Evolutionary conservation across 208 protist genomes (phyloP), one percentile per base, ranked within the genome.

Genomic region (Wallacemonas sp.): DNA sequence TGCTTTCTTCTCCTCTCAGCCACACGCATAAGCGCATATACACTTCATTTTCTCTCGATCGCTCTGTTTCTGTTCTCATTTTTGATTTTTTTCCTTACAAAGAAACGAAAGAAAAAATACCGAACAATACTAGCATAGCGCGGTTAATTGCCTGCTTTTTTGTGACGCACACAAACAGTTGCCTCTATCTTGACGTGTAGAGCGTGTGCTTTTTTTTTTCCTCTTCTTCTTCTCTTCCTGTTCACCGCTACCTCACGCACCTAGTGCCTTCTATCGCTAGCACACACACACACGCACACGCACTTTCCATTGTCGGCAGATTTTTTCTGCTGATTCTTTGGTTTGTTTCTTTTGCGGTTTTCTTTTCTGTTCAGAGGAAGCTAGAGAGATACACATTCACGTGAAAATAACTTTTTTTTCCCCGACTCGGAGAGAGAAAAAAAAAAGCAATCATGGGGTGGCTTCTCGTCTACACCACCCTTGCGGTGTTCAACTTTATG

Each of bases 401-500:
- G n/a, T n/a, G n/a, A n/a, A n/a, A n/a, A n/a, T n/a, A n/a, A n/a
- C n/a, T n/a, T n/a, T n/a, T n/a, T n/a, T n/a, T n/a, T n/a, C n/a
- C n/a, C n/a, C n/a, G 41, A 28, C 24, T 53, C 21, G 9, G 53
- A 65, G 27, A 2, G 54, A 31, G 31, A 56, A 58, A 28, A 26
- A 9, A 51, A 49, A 31, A 66, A 55, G 9, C 8, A 54, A 62
- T 22, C 19, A 62, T 62, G 34, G 41, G 39, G 22, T 49, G 56
- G 39, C 36, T 82, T 59, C 6, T 66, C n/a, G 79, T 81, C 11
- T 73, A 59, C 45, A 27, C 82, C 19, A 49, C 61, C 21, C 53
- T 86, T 34, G 75, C 72, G 31, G 22, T 81, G 26, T 74, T 82
- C 56, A 83, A 79, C 54, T 86, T 86, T 28, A 17, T 70, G 4